Evolutionary conservation across 306 rosid species (phyloP).

Genomic region (Rosa persica): DNA sequence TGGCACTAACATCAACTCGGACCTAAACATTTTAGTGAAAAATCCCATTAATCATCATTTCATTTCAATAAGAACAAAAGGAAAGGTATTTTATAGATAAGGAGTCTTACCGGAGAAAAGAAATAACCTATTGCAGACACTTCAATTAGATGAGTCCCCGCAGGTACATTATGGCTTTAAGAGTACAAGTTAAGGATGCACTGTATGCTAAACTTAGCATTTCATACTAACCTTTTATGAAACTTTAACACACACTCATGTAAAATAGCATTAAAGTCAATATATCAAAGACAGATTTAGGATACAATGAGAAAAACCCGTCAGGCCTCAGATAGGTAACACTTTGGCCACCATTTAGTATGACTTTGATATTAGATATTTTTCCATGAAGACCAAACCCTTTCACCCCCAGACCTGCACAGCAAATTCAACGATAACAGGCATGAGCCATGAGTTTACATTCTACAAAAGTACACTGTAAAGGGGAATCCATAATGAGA

Average conservation of each 20-base stretch:
- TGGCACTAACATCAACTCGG: slow-evolving; percentile 98
- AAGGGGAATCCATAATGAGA: background rate
- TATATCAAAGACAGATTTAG: slow-evolving; percentile 35
- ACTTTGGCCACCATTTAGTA: slow-evolving; percentile 93
- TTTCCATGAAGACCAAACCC: slow-evolving; percentile 71
- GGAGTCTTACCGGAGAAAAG: slow-evolving; percentile 77
- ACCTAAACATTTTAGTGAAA: slow-evolving; percentile 46
- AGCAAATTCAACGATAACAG: slow-evolving; percentile 14
- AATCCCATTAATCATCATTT: background rate
- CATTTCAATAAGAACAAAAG: background rate
- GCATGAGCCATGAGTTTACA: background rate
- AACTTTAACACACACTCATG: background rate
- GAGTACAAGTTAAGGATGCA: slow-evolving; percentile 52
- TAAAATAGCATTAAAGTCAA: slow-evolving; percentile 17
- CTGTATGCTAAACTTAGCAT: slow-evolving; percentile 13
- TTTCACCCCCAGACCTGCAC: slow-evolving; percentile 58
- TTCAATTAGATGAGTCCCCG: slow-evolving; percentile 98
- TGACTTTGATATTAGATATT: slow-evolving; percentile 75
- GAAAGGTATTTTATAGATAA: slow-evolving; percentile 23
- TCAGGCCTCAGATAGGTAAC: slow-evolving; percentile 87
- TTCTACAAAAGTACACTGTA: background rate
- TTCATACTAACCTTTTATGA: background rate
- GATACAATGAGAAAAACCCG: slow-evolving; percentile 98
- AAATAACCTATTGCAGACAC: slow-evolving; percentile 80
- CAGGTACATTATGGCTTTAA: slow-evolving; percentile 84